Base-by-base conservation (phyloP, 2,329 filamentous ascomycete species). In the Fusarium sacchari region DNA sequence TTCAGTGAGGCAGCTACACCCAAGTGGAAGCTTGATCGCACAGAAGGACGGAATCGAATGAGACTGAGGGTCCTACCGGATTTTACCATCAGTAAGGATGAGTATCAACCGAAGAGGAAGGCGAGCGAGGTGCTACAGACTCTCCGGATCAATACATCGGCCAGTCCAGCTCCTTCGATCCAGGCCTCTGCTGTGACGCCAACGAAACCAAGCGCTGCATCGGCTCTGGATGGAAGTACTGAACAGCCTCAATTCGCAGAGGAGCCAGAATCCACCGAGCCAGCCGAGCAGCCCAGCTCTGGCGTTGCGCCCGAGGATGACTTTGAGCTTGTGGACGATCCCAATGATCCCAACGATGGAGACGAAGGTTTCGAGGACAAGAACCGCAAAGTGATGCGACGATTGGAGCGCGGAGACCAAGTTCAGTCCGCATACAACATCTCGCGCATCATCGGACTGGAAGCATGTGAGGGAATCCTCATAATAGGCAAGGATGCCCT, bases 381-480 rank as follows among this genome's bases (percentile, higher is more conserved):
- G 85, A 98, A 99, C 79, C 90, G 97, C 49, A 98, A 98, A 82
- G 96, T 99, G 49, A 97, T 98, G 94, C 90, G 96, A 58, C 96
- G 94, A 72, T 87, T 99, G 17, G 93, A 97, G 76, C 92, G 93
- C 18, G 95, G 95, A 10, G 96, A 99, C 78, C 90, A 95, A 63
- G 96, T 99, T 5, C 94, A 98, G 80, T 93, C 94, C 64, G 94
- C 98, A 3, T 97, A 94, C 86, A 99, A 99, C 77, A 92, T 98
- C 56, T 98, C 96, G 22, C 92, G 96, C 17, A 96, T 99, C 61
- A 92, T 97, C 37, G 96, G 96, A 15, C 87, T 99, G 8, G 96
- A 99, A 80, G 95, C 95, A 14, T 94, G 94, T 69, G 97, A 99
- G 81, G 96, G 96, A 13, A 91, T 99, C 46, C 86, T 99, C 39